Percentiles rank a stretch among this genome's conserved stretches.
Conservation (phyloP, 2,329 filamentous ascomycete species). For the Fusarium sp. region DNA sequence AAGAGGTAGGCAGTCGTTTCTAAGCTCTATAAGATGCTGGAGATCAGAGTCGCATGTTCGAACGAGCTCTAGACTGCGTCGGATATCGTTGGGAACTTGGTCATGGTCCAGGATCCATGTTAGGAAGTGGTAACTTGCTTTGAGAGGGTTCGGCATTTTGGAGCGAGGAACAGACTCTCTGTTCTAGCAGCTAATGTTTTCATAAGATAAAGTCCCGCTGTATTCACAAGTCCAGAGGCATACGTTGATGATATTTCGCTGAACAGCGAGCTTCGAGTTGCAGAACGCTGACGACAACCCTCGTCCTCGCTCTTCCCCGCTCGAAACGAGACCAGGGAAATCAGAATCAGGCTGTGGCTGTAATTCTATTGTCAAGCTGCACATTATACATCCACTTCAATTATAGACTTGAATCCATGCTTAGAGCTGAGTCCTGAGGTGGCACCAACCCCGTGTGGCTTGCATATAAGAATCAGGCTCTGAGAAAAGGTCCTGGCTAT, state of each 20-base stretch:
- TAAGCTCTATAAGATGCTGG: constrained; percentile 49
- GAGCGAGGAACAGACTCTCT: not conserved
- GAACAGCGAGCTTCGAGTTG: not conserved
- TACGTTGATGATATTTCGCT: not conserved
- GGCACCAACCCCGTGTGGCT: not conserved
- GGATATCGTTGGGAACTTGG: constrained; percentile 45
- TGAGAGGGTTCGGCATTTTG: constrained; percentile 26
- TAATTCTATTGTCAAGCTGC: not conserved
- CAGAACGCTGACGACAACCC: not conserved
- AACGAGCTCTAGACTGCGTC: constrained; percentile 48
- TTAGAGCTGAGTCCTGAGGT: constrained; percentile 7
- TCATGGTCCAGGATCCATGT: constrained; percentile 38
- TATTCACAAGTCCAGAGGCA: not conserved
- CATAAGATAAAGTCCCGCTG: not conserved
- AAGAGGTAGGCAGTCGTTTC: constrained; percentile 44
- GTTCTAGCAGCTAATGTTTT: too few relatives aligned
- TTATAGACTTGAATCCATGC: not conserved
- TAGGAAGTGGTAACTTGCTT: constrained; percentile 29
- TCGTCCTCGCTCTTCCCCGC: not conserved
- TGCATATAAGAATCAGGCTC: constrained; percentile 21
- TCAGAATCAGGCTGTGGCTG: not conserved
- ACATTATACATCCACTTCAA: constrained; percentile 2
- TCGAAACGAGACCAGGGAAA: not conserved
- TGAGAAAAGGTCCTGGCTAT: not conserved
- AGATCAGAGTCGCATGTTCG: constrained; percentile 49